Evolutionary conservation across 352 stramenopile species (phyloP), one percentile per base, ranked within the genome.

Genomic region (Thalassiosira exigua): DNA sequence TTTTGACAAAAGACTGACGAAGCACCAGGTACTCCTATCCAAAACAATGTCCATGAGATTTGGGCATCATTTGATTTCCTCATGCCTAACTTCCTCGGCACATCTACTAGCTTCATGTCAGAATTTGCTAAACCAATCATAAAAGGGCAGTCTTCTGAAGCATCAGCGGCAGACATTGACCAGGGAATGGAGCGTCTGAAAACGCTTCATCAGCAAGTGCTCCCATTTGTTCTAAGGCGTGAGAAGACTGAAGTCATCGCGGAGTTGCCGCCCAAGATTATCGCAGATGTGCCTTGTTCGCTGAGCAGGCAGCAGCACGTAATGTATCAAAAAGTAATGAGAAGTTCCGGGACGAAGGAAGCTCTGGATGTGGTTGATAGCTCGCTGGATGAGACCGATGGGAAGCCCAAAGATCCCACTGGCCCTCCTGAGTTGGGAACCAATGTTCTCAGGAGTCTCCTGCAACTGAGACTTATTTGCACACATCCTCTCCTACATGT

Each of bases 41-140:
- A 99, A 69, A 99, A 99, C 84, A 94, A 97, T 30, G 96, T 98
- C 3, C 87, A 95, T 12, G 97, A 99, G 61, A 74, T 99, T 32
- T 99, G 97, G 97, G 92, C 96, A 42, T 85, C 98, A 1, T 99
- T 99, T 83, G 94, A 98, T 61, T 99, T 98, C 44, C 65, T 99
- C 0, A 98, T 99, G 96, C 97, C 97, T 24, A 96, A 97, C 24
- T 99, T 98, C 75, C 91, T 99, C 29, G 96, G 96, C 14, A 84
- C 74, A 33, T 68, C 82, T 42, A 60, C 59, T 17, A 32, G 53
- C 4, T 96, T 96, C 65, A 46, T 77, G 1, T 84, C 85, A 69
- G 73, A 86, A 12, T 95, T 91, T 77, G 88, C 79, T 0, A 83
- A 73, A 53, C 84, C 90, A 14, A 95, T 96, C 54, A 65, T 67